Evolutionary conservation across 148 eudicot genomes (phyloP).

Genomic region (Mesembryanthemum crystallinum): DNA sequence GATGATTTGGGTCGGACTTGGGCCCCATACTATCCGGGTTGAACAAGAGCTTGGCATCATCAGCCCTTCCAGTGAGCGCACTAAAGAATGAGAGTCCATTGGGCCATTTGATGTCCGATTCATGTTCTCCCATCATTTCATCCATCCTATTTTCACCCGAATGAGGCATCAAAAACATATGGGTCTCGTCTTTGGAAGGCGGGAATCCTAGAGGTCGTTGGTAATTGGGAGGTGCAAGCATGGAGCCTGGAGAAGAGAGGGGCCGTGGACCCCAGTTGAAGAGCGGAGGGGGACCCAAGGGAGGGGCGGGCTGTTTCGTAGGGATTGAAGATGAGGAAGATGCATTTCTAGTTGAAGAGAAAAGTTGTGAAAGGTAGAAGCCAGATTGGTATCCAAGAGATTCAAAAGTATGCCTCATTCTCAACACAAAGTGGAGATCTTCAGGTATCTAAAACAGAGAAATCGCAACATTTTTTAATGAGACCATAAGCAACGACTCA

Average conservation of each 20-base stretch:
- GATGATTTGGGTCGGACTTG: constrained; percentile 40
- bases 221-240: constrained; percentile 55
- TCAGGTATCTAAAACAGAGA: constrained; percentile 67
- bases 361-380: constrained; percentile 82
- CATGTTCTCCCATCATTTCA: constrained; percentile 69
- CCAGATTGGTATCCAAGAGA: constrained; percentile 93
- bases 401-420: constrained; percentile 92
- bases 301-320: constrained; percentile 49
- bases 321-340: constrained; percentile 50
- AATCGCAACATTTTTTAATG: background rate
- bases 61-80: constrained; percentile 74
- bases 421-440: constrained; percentile 90
- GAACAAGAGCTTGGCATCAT: constrained; percentile 71
- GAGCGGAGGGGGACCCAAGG: constrained; percentile 57
- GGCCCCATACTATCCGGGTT: constrained; percentile 54
- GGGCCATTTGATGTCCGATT: constrained; percentile 85
- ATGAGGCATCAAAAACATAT: constrained; percentile 78
- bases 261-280: constrained; percentile 77
- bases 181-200: constrained; percentile 66
- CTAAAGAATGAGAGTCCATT: constrained; percentile 74
- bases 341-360: constrained; percentile 62
- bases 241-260: constrained; percentile 34
- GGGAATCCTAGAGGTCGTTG: constrained; percentile 58
- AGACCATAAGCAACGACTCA: background rate
- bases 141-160: constrained; percentile 61